Evolutionary conservation across 768 basidiomycete species (phyloP), one percentile per base, ranked within the genome.

Genomic region (Agaricus subrufescens): DNA sequence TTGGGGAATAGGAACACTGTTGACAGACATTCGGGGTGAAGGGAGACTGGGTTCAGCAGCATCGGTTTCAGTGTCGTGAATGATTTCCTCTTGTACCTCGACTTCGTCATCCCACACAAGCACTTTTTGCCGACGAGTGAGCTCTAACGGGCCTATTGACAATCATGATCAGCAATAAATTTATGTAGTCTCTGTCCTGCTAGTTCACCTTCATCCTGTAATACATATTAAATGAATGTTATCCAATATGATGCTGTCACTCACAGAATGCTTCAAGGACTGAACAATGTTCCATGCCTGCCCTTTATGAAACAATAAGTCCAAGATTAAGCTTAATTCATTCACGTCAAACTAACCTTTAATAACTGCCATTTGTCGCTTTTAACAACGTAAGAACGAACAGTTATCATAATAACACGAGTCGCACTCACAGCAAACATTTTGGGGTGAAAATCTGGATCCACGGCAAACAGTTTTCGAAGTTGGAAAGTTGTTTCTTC

Each of bases 211-310:
- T 89, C 88, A 66, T 90, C 89, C 88, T 91, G 62, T 19, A 46
- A n/a, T 11, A 50, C 23, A 34, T 47, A 26, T 39, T 42, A 4
- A 54, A 37, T 56, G 53, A 30, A 34, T 30, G 26, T n/a, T 14
- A 38, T 54, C 23, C 50, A 56, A 49, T 9, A 50, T 37, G 26
- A 46, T 45, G n/a, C 52, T 51, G 42, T 10, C 30, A 76, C 86
- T 67, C 65, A 91, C 90, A 19, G 74, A 66, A 66, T 94, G 91
- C 62, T 80, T 86, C 50, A 94, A 71, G 1, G 89, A 92, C 66
- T 94, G 88, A 2, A 94, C 79, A 38, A 95, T 87, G 62, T 94
- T 94, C 82, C 87, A 92, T 42, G 89, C 93, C 67, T 95, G 93
- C 11, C 91, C 77, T 79, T 19, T 56, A 39, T 12, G 23, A 39